Evolutionary conservation across 2,329 filamentous ascomycete species (phyloP).

Genomic region (Colletotrichum sp.): DNA sequence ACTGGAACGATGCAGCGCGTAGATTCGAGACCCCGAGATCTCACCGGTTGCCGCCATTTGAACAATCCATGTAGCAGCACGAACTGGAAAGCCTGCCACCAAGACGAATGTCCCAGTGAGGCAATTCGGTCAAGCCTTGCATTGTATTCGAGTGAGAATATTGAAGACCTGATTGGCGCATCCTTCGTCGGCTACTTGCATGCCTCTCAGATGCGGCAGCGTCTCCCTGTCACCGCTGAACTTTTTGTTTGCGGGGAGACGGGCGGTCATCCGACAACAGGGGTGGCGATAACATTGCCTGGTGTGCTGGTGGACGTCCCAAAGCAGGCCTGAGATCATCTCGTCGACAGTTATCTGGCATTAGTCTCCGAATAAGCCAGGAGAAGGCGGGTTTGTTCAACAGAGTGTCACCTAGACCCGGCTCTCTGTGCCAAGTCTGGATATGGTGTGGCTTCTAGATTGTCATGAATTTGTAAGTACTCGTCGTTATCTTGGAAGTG

Average conservation of each 20-base stretch:
- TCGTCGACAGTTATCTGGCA: neutral
- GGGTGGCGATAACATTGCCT: neutral
- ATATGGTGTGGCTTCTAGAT: neutral
- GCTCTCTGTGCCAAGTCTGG: neutral
- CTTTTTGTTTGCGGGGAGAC: neutral
- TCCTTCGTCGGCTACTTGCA: neutral
- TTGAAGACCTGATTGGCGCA: neutral
- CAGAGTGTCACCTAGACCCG: neutral
- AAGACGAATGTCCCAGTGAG: neutral
- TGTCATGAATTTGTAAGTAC: neutral
- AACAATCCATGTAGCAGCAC: neutral
- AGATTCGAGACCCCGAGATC: neutral
- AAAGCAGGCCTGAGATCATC: neutral
- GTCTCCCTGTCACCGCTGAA: neutral
- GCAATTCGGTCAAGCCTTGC: neutral
- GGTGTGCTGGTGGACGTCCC: neutral
- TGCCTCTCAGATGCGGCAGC: neutral
- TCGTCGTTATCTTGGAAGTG: neutral
- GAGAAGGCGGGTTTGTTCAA: neutral
- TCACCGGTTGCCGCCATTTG: neutral
- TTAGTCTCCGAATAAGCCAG: neutral
- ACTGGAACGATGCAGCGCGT: constrained; percentile 15
- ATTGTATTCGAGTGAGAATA: neutral
- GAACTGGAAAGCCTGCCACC: neutral
- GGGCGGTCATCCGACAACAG: neutral